A percentile compares a stretch with the other conserved stretches of the same genome.
These are phyloP conservation scores for Leucocoprinus sp. DNA, from an alignment of 768 basidiomycete species.

Conservation along the genomic window DNA sequence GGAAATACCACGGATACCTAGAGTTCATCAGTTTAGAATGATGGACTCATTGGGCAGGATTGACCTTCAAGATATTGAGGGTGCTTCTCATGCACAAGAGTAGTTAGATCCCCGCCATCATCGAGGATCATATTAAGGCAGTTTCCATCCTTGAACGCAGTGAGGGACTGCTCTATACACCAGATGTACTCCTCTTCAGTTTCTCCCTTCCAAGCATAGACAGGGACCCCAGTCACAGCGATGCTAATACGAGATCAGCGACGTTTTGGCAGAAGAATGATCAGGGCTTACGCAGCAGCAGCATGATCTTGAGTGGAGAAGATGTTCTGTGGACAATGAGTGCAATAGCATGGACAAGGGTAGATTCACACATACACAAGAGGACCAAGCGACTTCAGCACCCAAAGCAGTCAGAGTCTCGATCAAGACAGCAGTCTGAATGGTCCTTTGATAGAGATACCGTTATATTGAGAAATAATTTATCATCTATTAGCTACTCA, in stretches of 20 bases:
- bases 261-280: not conserved
- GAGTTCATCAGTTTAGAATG: conserved; percentile 3
- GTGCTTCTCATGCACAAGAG: conserved; percentile 92
- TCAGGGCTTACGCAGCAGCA: conserved; percentile 72
- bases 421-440: conserved; percentile 97
- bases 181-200: conserved; percentile 97
- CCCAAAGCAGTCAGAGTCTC: conserved; percentile 94
- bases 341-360: not conserved
- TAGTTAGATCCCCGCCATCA: conserved; percentile 96
- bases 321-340: conserved; percentile 65
- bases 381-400: conserved; percentile 98
- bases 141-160: conserved; percentile 79
- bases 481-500: no score
- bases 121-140: conserved; percentile 98
- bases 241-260: conserved; percentile 43
- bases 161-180: conserved; percentile 95
- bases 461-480: no score
- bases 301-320: conserved; percentile 99
- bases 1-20: conserved; percentile 87
- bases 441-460: no score
- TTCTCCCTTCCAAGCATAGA: conserved; percentile 99
- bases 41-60: conserved; percentile 9
- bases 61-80: conserved; percentile 77
- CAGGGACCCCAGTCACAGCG: conserved; percentile 96
- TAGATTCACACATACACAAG: conserved; percentile 59